Evolutionary conservation across 2,329 filamentous ascomycete species (phyloP), one percentile per base, ranked within the genome.

Genomic region (Grosmannia clavigera): DNA sequence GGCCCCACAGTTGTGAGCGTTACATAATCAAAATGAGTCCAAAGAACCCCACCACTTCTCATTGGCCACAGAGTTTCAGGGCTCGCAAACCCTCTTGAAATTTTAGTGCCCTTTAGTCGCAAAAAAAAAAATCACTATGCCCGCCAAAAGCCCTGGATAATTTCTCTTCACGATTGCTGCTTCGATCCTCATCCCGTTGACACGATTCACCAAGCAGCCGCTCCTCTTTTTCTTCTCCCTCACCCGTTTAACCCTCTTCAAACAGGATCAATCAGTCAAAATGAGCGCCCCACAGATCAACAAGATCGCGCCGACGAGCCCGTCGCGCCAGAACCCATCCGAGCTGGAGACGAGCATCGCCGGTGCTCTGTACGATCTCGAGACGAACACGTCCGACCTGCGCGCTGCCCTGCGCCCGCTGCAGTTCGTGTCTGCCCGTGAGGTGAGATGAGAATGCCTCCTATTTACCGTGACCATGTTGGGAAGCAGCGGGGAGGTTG

Each of bases 371-470:
- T 95, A 88, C 83, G 94, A 99, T 75, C 90, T 99, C 80, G 94
- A 99, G 90, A 92, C 86, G 82, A 96, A 96, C 87, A 96, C 94
- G 75, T 83, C 91, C 77, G 94, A 99, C 81, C 89, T 99, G 81
- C 95, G 92, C 88, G 85, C 84, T 74, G 88, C 91, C 71, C 88
- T 99, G 75, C 88, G 94, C 75, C 94, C 94, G 78, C 87, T 99
- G 80, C 94, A 99, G 85, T 92, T 99, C 80, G 90, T 95, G 77
- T 95, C 90, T 81, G 94, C 94, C 76, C 90, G 92, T 79, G 94
- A 99, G 92, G 94, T 99, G 88, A 91, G 91, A 86, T 76, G 62
- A 65, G 55, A 35, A 2, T 5, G 12, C 14, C 70, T 57, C 3
- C 43, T n/a, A 25, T n/a, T 58, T 55, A n/a, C 35, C 22, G 33